Evolutionary conservation across 495 filamentous ascomycete genomes (phyloP).

Genomic region (Aspergillus ostianus): DNA sequence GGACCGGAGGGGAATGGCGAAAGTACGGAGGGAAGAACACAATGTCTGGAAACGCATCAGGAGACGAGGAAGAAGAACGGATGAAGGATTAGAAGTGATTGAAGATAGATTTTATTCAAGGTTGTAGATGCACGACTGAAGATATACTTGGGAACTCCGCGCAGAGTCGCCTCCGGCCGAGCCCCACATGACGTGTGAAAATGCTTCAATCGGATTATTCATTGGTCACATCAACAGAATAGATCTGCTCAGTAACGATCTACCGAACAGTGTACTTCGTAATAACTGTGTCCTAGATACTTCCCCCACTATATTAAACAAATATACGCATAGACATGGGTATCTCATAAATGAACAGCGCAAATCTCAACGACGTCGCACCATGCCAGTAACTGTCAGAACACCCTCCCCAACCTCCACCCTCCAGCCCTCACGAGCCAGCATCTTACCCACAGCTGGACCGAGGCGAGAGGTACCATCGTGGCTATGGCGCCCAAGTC

Average conservation of each 20-base stretch:
- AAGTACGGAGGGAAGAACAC: constrained; percentile 49
- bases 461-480: constrained; percentile 72
- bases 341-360: constrained; percentile 12
- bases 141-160: not conserved
- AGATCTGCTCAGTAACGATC: not conserved
- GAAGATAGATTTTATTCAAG: too few species aligned
- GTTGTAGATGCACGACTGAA: too few species aligned
- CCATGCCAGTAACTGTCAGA: constrained; percentile 60
- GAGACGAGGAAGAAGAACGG: not conserved
- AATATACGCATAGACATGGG: constrained; percentile 8
- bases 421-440: constrained; percentile 80
- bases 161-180: not conserved
- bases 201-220: not conserved
- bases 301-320: not conserved
- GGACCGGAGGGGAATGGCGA: constrained; percentile 34
- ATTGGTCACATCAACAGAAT: not conserved
- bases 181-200: not conserved
- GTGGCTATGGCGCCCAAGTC: constrained; percentile 73
- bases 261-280: not conserved
- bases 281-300: not conserved
- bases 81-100: too few species aligned
- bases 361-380: constrained; percentile 25
- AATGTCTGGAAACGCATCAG: constrained; percentile 58
- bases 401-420: constrained; percentile 66
- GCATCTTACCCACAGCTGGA: constrained; percentile 74